phyloP scores from a whole-genome alignment of 2,329 filamentous ascomycete species.

The Dactylonectria estremocensis region DNA sequence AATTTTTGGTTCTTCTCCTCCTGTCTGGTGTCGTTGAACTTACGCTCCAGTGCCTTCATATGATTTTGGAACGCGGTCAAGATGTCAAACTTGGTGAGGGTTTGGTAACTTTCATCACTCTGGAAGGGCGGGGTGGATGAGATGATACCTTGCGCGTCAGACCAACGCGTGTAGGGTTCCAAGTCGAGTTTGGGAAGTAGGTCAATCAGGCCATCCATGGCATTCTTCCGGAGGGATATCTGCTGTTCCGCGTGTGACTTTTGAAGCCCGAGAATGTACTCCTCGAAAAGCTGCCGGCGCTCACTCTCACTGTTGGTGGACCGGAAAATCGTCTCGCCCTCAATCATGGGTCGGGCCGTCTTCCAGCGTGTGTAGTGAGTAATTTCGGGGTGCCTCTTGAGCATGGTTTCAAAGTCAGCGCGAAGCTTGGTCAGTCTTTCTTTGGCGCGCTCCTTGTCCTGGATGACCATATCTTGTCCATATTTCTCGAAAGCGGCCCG shows the following conservation, averaged over 20 bases:
- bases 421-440: slow-evolving; percentile 93
- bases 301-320: slow-evolving; percentile 91
- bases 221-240: slow-evolving; percentile 79
- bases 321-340: slow-evolving; percentile 95
- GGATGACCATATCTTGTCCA: slow-evolving; percentile 87
- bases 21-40: slow-evolving; percentile 92
- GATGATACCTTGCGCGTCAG: slow-evolving; percentile 87
- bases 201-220: slow-evolving; percentile 85
- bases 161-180: slow-evolving; percentile 95
- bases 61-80: slow-evolving; percentile 95
- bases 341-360: slow-evolving; percentile 93
- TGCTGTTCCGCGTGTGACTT: slow-evolving; percentile 85
- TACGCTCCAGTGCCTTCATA: slow-evolving; percentile 91
- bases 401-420: slow-evolving; percentile 95
- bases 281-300: slow-evolving; percentile 90
- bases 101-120: slow-evolving; percentile 86
- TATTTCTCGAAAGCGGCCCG: slow-evolving; percentile 96
- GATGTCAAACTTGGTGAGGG: slow-evolving; percentile 90
- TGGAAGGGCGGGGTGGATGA: slow-evolving; percentile 84
- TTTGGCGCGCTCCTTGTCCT: slow-evolving; percentile 95
- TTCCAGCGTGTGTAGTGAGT: slow-evolving; percentile 98
- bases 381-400: slow-evolving; percentile 96
- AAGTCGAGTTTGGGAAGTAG: slow-evolving; percentile 86
- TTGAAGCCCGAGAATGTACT: slow-evolving; percentile 90
- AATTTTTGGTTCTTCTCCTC: slow-evolving; percentile 86